These are phyloP conservation scores for maize (Zea mays) DNA, from an alignment of 176 grass and related monocot genomes.

Conservation along the genomic window Zm-B73-REFERENCE-NAM-5.0 NC_050096.1:26284001-26284500, in stretches of 20 bases:
- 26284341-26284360: constrained; percentile 46
- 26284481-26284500: neutral
- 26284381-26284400: constrained; percentile 82
- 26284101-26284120: neutral
- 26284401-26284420: constrained; percentile 74
- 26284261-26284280: neutral
- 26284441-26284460: neutral
- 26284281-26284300: constrained; percentile 67
- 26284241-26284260: neutral
- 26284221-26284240: neutral
- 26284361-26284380: constrained; percentile 73
- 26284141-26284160: constrained; percentile 80
- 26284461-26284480: neutral
- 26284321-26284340: constrained; percentile 73
- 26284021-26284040: constrained; percentile 91
- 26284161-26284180: constrained; percentile 67
- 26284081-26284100: neutral
- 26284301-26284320: constrained; percentile 72
- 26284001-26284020: constrained; percentile 69
- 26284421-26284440: constrained; percentile 90
- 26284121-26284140: constrained; percentile 63
- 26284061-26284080: neutral
- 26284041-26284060: constrained; percentile 35
- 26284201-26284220: constrained; percentile 60
- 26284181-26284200: constrained; percentile 62